These are phyloP conservation scores for Mycena chlorophos DNA, from an alignment of 768 basidiomycete genomes.

Conservation along the genomic window DNA sequence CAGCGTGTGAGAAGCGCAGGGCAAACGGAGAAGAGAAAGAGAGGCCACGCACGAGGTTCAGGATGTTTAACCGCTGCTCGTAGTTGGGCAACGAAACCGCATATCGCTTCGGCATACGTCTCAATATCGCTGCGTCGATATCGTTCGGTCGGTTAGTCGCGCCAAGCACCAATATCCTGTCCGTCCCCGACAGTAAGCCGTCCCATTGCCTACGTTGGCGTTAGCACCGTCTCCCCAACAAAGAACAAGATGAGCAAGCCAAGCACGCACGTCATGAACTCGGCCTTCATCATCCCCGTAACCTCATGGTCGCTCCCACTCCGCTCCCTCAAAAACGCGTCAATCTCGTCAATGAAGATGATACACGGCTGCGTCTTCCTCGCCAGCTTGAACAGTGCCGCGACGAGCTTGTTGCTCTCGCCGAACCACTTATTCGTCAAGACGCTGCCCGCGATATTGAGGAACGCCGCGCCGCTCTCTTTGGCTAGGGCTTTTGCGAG, in stretches of 20 bases:
- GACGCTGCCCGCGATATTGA: conserved; percentile 77
- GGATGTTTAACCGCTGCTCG: conserved; percentile 81
- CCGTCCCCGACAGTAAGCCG: conserved; percentile 77
- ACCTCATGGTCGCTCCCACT: conserved; percentile 92
- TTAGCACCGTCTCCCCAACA: background rate
- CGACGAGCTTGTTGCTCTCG: conserved; percentile 93
- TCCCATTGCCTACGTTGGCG: conserved; percentile 80
- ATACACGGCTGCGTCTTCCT: conserved; percentile 92
- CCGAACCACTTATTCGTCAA: conserved; percentile 85
- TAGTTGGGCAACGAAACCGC: conserved; percentile 76
- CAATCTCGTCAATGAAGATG: conserved; percentile 99
- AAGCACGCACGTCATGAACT: conserved; percentile 7
- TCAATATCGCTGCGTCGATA: conserved; percentile 80
- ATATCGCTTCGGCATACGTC: conserved; percentile 99
- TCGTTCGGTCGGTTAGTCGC: conserved; percentile 96
- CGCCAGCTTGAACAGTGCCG: conserved; percentile 91
- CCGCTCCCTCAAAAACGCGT: conserved; percentile 89
- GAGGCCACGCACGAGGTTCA: conserved; percentile 59
- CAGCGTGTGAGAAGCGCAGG: no score
- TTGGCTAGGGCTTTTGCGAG: conserved; percentile 98
- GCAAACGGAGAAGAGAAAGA: background rate
- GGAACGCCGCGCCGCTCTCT: conserved; percentile 96
- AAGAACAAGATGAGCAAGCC: background rate
- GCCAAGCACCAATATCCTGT: conserved; percentile 87
- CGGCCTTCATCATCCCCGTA: conserved; percentile 96